Percentiles rank a stretch among this genome's conserved stretches.
Evolutionary conservation across 805 yeast genomes (phyloP).

Genomic region (Yarrowia deformans): DNA sequence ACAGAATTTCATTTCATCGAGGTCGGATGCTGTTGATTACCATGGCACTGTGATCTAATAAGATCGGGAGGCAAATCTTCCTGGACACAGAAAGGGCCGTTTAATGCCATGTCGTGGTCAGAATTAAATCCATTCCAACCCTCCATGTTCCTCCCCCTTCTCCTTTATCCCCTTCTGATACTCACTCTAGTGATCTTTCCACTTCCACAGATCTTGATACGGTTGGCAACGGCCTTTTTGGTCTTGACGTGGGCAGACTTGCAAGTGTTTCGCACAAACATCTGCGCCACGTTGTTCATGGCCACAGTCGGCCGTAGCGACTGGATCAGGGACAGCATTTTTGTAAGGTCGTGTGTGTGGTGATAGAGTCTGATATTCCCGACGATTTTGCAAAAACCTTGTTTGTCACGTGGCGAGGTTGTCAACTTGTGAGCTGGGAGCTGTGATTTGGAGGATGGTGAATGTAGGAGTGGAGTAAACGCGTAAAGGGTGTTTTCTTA

Average conservation of each 20-base stretch:
- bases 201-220: constrained; percentile 54
- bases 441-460: not conserved
- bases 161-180: not conserved
- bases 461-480: no score
- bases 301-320: constrained; percentile 39
- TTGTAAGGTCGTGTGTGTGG: constrained; percentile 23
- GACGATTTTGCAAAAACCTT: constrained; percentile 36
- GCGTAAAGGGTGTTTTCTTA: not conserved
- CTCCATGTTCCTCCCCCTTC: not conserved
- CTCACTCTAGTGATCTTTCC: constrained; percentile 64
- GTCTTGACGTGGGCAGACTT: constrained; percentile 34
- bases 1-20: no score
- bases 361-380: constrained; percentile 33
- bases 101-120: no score
- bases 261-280: constrained; percentile 35
- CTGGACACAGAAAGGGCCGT: not conserved
- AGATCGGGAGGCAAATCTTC: not conserved
- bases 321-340: constrained; percentile 36
- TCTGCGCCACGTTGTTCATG: constrained; percentile 30
- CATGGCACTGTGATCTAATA: not conserved
- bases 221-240: constrained; percentile 39
- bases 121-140: no score
- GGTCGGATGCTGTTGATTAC: no score
- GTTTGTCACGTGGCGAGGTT: constrained; percentile 28
- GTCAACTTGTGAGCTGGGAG: not conserved